A percentile compares a stretch with the other conserved stretches of the same genome.
Evolutionary conservation across 2,329 filamentous ascomycete genomes (phyloP).

Genomic region (Bipolaris gigantea): DNA sequence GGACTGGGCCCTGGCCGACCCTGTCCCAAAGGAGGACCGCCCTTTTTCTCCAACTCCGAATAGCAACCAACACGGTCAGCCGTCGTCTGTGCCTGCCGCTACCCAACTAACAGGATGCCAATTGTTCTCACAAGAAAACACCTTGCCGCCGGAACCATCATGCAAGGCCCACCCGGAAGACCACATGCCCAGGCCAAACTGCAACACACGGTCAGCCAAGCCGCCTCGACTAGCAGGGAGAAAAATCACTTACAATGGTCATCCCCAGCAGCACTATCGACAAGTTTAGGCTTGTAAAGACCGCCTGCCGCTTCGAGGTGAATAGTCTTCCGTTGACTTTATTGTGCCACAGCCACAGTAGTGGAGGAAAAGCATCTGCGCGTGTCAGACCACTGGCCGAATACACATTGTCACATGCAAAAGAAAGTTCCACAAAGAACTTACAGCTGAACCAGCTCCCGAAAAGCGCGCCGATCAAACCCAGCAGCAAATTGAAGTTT

Average conservation of each 20-base stretch:
- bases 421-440: conserved; percentile 15
- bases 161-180: conserved; percentile 29
- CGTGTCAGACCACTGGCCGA: neutral
- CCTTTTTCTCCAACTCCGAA: neutral
- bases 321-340: conserved; percentile 42
- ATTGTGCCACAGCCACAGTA: conserved; percentile 55
- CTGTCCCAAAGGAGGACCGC: neutral
- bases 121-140: conserved; percentile 38
- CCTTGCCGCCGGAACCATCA: conserved; percentile 27
- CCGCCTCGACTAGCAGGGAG: neutral
- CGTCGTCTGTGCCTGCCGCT: conserved; percentile 4
- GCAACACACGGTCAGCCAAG: neutral
- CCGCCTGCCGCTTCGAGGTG: conserved; percentile 46
- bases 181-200: conserved; percentile 38
- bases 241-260: conserved; percentile 27
- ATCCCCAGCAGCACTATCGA: conserved; percentile 45
- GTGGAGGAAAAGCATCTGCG: conserved; percentile 46
- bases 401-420: neutral
- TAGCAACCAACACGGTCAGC: neutral
- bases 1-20: neutral
- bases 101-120: conserved; percentile 28
- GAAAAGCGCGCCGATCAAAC: conserved; percentile 63
- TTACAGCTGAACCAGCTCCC: conserved; percentile 67
- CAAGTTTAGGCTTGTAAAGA: conserved; percentile 50
- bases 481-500: conserved; percentile 68